These are phyloP conservation scores for Neurospora tetraspora DNA, from an alignment of 495 filamentous ascomycete species.

Conservation along the genomic window DNA sequence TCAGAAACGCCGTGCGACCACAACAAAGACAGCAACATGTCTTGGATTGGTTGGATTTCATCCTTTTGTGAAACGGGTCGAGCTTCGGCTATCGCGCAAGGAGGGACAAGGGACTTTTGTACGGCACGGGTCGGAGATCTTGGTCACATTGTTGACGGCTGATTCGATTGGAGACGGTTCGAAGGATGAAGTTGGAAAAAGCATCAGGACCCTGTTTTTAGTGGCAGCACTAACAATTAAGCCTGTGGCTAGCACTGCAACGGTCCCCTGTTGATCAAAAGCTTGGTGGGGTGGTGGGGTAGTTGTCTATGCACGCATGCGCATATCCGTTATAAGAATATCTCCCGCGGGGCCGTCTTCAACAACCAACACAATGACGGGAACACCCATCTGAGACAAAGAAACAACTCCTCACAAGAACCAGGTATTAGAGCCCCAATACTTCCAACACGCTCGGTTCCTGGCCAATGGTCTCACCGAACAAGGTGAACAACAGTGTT, in stretches of 20 bases:
- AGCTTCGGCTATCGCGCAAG: neutral
- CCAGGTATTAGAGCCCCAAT: neutral
- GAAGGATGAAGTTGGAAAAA: neutral
- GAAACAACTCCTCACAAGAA: neutral
- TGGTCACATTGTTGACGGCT: neutral
- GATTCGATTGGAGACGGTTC: neutral
- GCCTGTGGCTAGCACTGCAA: neutral
- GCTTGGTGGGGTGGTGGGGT: neutral
- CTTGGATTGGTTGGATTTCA: neutral
- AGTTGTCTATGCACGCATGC: neutral
- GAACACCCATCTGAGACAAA: neutral
- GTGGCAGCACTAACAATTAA: neutral
- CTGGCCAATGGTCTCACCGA: neutral
- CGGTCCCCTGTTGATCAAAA: neutral
- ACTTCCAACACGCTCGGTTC: neutral
- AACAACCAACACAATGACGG: neutral
- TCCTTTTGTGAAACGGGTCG: neutral
- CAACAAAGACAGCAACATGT: neutral
- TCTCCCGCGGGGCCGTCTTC: neutral
- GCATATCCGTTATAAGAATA: neutral
- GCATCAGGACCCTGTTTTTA: neutral
- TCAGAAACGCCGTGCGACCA: neutral
- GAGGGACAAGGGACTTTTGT: neutral
- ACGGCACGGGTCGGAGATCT: neutral
- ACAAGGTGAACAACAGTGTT: neutral